These are phyloP conservation scores for Aspergillus sp. DNA, from an alignment of 2,329 filamentous ascomycete species.

Conservation along the genomic window DNA sequence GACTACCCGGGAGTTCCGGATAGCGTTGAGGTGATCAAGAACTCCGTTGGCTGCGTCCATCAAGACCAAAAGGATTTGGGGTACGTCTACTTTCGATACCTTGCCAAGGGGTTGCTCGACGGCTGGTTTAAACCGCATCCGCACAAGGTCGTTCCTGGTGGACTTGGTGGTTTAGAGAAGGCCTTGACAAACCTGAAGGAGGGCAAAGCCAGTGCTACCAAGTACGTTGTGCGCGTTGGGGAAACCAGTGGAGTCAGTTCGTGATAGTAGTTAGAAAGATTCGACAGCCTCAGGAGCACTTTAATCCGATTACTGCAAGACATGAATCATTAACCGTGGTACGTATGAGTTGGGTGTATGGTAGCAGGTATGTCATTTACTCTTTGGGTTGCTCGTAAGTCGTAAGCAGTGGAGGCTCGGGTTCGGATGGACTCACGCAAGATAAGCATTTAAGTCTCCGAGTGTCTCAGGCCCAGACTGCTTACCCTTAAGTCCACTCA, in stretches of 20 bases:
- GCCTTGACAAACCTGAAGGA: constrained; percentile 57
- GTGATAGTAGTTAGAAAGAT: not conserved
- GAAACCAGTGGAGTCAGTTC: constrained; percentile 39
- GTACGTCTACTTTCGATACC: constrained; percentile 46
- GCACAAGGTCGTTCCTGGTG: constrained; percentile 51
- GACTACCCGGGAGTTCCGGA: constrained; percentile 1
- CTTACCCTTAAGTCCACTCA: not conserved
- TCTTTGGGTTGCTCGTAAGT: no score
- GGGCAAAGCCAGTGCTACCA: constrained; percentile 62
- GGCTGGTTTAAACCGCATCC: constrained; percentile 52
- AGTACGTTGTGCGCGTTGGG: constrained; percentile 55
- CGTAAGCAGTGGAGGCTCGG: no score
- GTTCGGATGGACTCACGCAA: not conserved
- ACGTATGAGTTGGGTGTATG: no score
- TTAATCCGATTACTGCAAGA: not conserved
- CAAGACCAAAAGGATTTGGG: constrained; percentile 31
- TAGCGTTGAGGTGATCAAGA: constrained; percentile 8
- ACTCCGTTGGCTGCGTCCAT: constrained; percentile 4
- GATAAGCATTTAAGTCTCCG: not conserved
- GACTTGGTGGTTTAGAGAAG: constrained; percentile 53
- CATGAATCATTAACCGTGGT: not conserved
- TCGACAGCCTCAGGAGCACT: not conserved
- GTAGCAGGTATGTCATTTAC: no score
- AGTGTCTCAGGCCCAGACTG: not conserved
- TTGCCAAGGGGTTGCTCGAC: constrained; percentile 46